A percentile compares a stretch with the other conserved stretches of the same genome.
Conservation (phyloP, 495 filamentous ascomycete genomes). For the Talaromyces stipitatus region DNA sequence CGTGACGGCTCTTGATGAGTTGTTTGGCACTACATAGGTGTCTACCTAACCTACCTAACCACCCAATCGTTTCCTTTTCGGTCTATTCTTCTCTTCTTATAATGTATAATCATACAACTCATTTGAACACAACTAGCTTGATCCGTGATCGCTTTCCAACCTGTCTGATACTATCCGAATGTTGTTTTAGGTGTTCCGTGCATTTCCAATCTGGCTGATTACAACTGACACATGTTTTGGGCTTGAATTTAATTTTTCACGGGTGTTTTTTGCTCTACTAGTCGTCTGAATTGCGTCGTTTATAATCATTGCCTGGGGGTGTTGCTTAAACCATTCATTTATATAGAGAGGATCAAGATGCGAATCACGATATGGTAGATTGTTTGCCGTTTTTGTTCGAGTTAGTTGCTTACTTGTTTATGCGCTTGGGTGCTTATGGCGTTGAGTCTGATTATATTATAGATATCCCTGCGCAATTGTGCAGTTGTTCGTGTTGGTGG, state of each 20-base stretch:
- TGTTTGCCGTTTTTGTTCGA: not conserved
- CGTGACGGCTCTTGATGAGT: constrained; percentile 18
- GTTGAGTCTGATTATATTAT: not conserved
- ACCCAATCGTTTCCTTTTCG: not conserved
- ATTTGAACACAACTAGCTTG: constrained; percentile 3
- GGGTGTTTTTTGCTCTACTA: not conserved
- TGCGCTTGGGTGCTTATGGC: not conserved
- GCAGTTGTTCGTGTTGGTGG: not conserved
- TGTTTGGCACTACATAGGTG: constrained; percentile 13
- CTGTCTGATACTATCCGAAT: not conserved
- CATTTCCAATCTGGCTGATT: not conserved
- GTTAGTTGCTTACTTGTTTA: not conserved
- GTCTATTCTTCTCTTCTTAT: not conserved
- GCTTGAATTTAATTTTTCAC: not conserved
- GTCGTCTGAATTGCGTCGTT: not conserved
- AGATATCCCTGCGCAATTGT: not conserved
- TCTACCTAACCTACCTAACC: too few species aligned
- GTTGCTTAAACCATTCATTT: not conserved
- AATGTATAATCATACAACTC: not conserved
- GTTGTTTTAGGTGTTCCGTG: not conserved
- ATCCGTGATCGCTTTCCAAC: not conserved
- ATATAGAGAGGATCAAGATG: not conserved
- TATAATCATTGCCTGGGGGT: not conserved
- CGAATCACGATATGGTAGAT: not conserved
- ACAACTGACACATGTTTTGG: not conserved